Conservation (phyloP, 495 filamentous ascomycete species). For the Penicillium fimorum region DNA sequence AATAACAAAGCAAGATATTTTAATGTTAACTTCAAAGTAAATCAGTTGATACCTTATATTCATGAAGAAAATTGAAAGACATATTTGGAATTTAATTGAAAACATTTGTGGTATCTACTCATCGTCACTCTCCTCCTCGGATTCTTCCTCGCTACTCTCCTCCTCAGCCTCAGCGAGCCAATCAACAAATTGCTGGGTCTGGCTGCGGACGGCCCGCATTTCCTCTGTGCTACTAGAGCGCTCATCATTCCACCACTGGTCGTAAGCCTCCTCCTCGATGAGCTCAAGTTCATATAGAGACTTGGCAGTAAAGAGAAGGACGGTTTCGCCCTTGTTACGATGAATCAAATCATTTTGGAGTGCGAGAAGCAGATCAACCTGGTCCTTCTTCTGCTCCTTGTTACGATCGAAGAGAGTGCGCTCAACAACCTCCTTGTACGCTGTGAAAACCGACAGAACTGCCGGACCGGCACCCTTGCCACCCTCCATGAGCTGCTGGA, state of each 20-base stretch:
- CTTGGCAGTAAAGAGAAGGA: slow-evolving; percentile 74
- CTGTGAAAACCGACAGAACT: slow-evolving; percentile 57
- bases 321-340: slow-evolving; percentile 56
- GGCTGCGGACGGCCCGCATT: slow-evolving; percentile 67
- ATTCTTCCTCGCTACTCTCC: slow-evolving; percentile 69
- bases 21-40: no score
- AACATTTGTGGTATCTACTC: slow-evolving; percentile 12
- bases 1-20: not conserved
- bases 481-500: slow-evolving; percentile 66
- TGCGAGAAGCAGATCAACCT: slow-evolving; percentile 80
- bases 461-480: slow-evolving; percentile 62
- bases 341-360: slow-evolving; percentile 75
- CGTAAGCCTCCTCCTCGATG: slow-evolving; percentile 82
- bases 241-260: slow-evolving; percentile 83
- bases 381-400: slow-evolving; percentile 60
- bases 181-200: slow-evolving; percentile 77
- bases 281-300: slow-evolving; percentile 81
- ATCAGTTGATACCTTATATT: not conserved
- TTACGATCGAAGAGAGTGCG: slow-evolving; percentile 59
- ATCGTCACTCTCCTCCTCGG: slow-evolving; percentile 43
- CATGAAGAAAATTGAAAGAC: not conserved
- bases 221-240: slow-evolving; percentile 60
- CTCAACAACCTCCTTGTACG: slow-evolving; percentile 57
- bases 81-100: slow-evolving; percentile 1
- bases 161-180: slow-evolving; percentile 82